Base-by-base conservation (phyloP, 1,284 basidiomycete species). In the Hemileia vastatrix region DNA sequence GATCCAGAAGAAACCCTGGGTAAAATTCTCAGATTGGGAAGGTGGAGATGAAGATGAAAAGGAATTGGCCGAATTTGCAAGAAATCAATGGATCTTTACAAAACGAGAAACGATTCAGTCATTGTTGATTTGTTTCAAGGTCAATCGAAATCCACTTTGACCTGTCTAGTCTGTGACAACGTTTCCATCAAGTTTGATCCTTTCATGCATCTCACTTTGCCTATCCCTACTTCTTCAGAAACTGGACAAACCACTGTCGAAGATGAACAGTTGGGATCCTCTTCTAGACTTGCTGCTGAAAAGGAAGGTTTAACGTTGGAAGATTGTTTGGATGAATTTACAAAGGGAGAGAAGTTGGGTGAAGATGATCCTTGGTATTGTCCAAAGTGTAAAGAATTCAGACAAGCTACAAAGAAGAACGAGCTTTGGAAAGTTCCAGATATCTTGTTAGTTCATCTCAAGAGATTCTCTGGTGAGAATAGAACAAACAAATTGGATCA, bases 41-140 rank as follows among this genome's bases (percentile, higher is more conserved):
- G 88, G 90, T 13, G 18, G 71, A 67, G 92, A 18, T 69, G 71
- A 91, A 36, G 87, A 84, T 1, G 85, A 90, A 68, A 76, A 83
- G 60, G 91, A 93, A 70, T 81, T 98, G 33, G 84, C 90, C 0
- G 79, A 85, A 71, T 80, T 97, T 45, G 95, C 93, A 83, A 83
- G 71, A 83, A 83, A 64, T 92, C 89, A 54, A 98, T 95, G 94
- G 87, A 94, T 36, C 91, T 92, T 15, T 97, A 98, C 77, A 90
- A 93, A 84, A 83, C 84, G 73, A 81, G 95, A 57, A 98, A 98
- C 75, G 94, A 98, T 72, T 93, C 90, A 70, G 90, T 96, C 53
- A 96, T 98, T 68, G 94, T 98, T 49, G 94, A 98, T 77, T 79
- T 98, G n/a, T 98, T 98, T 79, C 95, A 98, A 76, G 95, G 95